These are phyloP conservation scores for Diaporthe ampelina DNA, from an alignment of 2,329 filamentous ascomycete genomes.

Conservation along the genomic window DNA sequence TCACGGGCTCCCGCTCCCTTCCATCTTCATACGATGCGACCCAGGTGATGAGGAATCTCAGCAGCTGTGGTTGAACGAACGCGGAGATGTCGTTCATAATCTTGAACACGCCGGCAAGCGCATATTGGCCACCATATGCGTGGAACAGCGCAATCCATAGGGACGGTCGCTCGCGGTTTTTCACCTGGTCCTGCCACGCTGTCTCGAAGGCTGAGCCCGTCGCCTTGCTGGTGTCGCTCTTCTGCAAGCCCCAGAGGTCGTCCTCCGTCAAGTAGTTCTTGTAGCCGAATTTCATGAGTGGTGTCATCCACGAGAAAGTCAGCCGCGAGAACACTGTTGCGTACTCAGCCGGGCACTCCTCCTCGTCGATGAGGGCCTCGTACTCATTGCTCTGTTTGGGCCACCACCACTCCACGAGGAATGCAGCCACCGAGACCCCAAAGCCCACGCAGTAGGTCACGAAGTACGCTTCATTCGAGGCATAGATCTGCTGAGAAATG, in stretches of 20 bases:
- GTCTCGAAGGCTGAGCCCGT: constrained; percentile 79
- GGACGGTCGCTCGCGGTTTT: constrained; percentile 77
- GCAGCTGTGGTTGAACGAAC: constrained; percentile 91
- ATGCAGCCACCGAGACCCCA: constrained; percentile 78
- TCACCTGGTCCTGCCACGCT: constrained; percentile 83
- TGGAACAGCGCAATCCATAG: constrained; percentile 89
- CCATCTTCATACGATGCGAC: constrained; percentile 79
- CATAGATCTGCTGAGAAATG: constrained; percentile 81
- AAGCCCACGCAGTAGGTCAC: constrained; percentile 80
- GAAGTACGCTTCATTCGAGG: constrained; percentile 79
- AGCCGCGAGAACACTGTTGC: constrained; percentile 93
- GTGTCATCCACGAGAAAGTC: constrained; percentile 99
- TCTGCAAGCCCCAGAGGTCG: constrained; percentile 92
- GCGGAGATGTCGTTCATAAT: constrained; percentile 86
- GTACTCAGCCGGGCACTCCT: constrained; percentile 84
- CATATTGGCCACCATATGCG: constrained; percentile 88
- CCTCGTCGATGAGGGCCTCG: constrained; percentile 69
- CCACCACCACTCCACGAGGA: constrained; percentile 86
- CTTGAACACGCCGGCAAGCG: constrained; percentile 88
- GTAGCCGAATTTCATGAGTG: constrained; percentile 96
- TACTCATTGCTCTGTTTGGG: constrained; percentile 80
- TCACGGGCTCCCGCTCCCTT: constrained; percentile 78
- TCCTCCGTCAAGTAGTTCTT: constrained; percentile 92
- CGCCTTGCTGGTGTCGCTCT: constrained; percentile 81
- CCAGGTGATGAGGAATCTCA: constrained; percentile 87